Base-by-base conservation (phyloP, 805 yeast genomes). In the Sporopachydermia lactativora region DNA sequence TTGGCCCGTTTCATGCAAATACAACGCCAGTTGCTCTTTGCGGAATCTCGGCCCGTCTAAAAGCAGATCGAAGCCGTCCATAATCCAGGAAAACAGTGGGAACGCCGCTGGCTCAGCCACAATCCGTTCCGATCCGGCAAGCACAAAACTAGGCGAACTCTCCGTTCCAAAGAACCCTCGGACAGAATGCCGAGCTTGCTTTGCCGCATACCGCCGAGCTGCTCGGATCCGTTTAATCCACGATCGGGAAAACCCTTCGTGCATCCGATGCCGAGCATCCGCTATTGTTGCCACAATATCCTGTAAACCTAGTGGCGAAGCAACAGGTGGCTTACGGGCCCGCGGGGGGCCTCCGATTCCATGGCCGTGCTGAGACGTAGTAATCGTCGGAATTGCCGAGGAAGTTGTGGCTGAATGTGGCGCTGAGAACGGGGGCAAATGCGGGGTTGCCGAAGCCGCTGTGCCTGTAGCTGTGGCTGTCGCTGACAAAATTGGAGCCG, bases 1-100 rank as follows among this genome's bases (percentile, higher is more conserved):
- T 53, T 85, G 86, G 2, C 96, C 97, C 4, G 81, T 64, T 3
- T 74, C 70, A 52, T 77, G 57, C 18, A 88, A 53, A 52, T 75
- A 88, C n/a, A 73, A 58, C 1, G 81, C 70, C 19, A 82, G 60
- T 4, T 71, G 61, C 2, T 62, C 66, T 5, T 66, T 45, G 1
- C 76, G 75, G 51, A 69, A 70, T 1, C 58, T 48, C 0, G 88
- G 83, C 36, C 65, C 62, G 19, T 59, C 62, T 3, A 81, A 41
- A 11, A 59, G 59, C 45, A 77, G 56, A 38, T 68, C 68, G 15
- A 76, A 53, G 36, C 70, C 68, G 41, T 64, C 67, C 45, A 80
- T 51, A 16, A 65, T 63, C 35, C 72, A 50, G n/a, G 62, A 66
- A 49, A 78, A 64, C 19, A 81, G 57, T 4, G 77, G 69, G 2